Conservation (phyloP, 2,329 filamentous ascomycete species). For the Gaeumannomyces sp. region DNA sequence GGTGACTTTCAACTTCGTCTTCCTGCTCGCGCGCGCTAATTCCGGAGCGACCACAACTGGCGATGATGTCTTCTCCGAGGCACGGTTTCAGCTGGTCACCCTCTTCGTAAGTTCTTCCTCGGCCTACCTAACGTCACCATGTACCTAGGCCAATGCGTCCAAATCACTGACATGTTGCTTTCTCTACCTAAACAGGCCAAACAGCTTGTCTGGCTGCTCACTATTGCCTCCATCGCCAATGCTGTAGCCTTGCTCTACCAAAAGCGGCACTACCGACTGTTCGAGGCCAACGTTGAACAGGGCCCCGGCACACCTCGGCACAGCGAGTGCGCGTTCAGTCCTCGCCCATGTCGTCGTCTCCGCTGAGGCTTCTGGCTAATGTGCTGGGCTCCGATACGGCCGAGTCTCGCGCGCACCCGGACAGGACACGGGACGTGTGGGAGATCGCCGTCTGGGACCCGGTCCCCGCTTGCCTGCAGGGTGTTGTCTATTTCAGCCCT, state of each 20-base stretch:
- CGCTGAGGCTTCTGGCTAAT: conserved; percentile 66
- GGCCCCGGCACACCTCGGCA: conserved; percentile 72
- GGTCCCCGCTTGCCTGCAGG: conserved; percentile 69
- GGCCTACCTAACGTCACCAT: not conserved
- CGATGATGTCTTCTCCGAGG: conserved; percentile 77
- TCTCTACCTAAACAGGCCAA: conserved; percentile 44
- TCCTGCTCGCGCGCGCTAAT: conserved; percentile 79
- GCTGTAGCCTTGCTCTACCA: conserved; percentile 75
- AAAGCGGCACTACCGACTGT: conserved; percentile 82
- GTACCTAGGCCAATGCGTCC: not conserved
- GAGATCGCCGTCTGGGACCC: conserved; percentile 93
- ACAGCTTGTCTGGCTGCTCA: conserved; percentile 64
- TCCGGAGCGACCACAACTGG: conserved; percentile 43
- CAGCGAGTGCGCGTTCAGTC: conserved; percentile 84
- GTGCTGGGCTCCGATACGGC: conserved; percentile 64
- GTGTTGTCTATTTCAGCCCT: conserved; percentile 90
- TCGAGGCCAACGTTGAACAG: conserved; percentile 76
- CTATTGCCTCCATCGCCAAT: conserved; percentile 64
- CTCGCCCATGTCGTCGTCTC: conserved; percentile 67
- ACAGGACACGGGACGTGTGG: conserved; percentile 83
- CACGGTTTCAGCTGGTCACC: conserved; percentile 50
- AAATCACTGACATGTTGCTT: conserved; percentile 14
- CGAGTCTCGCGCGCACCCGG: conserved; percentile 78
- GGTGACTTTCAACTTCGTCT: conserved; percentile 67
- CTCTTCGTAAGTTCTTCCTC: conserved; percentile 38